Evolutionary conservation across 768 basidiomycete genomes (phyloP).

Genomic region (Cantharellus anzutake): DNA sequence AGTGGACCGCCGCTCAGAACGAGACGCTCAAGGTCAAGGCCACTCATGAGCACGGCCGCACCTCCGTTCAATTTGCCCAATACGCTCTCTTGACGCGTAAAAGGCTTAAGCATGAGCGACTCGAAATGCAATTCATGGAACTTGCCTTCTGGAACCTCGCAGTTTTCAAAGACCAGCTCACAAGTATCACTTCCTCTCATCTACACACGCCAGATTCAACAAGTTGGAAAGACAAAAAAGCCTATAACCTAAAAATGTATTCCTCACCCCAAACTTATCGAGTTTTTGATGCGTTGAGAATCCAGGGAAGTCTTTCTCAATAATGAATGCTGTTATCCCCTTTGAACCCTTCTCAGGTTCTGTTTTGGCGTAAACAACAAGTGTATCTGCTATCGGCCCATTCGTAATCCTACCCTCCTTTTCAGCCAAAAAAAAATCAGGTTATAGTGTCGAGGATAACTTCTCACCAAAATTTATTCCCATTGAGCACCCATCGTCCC

Average conservation of each 20-base stretch:
- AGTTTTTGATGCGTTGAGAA: slow-evolving; percentile 82
- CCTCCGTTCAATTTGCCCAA: slow-evolving; percentile 66
- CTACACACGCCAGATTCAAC: slow-evolving; percentile 7
- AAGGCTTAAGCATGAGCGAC: background rate
- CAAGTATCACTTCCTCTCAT: slow-evolving; percentile 95
- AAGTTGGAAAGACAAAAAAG: background rate
- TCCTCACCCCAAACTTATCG: slow-evolving; percentile 62
- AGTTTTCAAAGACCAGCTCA: slow-evolving; percentile 81
- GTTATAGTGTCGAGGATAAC: background rate
- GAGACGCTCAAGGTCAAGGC: slow-evolving; percentile 77
- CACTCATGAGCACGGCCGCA: slow-evolving; percentile 81
- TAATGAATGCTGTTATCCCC: slow-evolving; percentile 82
- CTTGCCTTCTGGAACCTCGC: slow-evolving; percentile 71
- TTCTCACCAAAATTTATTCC: slow-evolving; percentile 77
- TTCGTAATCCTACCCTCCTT: slow-evolving; percentile 64
- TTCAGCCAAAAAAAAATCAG: background rate
- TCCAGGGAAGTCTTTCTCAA: slow-evolving; percentile 65
- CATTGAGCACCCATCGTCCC: slow-evolving; percentile 66
- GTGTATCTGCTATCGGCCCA: slow-evolving; percentile 75
- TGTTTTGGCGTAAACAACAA: slow-evolving; percentile 88
- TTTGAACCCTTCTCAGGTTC: slow-evolving; percentile 57
- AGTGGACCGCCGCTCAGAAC: slow-evolving; percentile 86
- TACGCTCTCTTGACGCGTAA: slow-evolving; percentile 42
- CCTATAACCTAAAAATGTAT: background rate
- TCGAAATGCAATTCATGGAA: background rate